Conservation (phyloP, 257 asterid species). For the Ilex aquifolium region DNA sequence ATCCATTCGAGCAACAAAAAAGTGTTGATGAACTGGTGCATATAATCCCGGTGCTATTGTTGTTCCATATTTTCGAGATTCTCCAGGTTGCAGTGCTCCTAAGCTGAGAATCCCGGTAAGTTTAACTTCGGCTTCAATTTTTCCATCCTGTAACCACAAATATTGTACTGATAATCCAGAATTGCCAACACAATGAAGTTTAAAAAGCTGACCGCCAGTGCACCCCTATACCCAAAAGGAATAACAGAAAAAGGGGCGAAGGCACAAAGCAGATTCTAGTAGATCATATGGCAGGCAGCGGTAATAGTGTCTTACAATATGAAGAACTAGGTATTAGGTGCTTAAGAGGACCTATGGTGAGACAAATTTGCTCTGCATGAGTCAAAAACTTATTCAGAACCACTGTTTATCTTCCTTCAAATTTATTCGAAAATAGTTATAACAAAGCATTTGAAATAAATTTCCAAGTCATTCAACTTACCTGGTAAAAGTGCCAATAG, state of each 20-base stretch:
- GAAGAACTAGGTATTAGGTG: too few relatives aligned
- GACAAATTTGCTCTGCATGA: neutral
- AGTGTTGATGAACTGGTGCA: conserved; percentile 98
- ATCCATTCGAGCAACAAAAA: conserved; percentile 97
- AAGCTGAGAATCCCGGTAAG: conserved; percentile 94
- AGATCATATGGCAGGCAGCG: too few relatives aligned
- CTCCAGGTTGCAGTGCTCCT: conserved; percentile 91
- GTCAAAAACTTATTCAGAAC: neutral
- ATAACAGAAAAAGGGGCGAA: too few relatives aligned
- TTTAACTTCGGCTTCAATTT: conserved; percentile 96
- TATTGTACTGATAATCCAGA: conserved; percentile 4
- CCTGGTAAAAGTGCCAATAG: conserved; percentile 98
- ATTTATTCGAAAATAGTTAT: neutral
- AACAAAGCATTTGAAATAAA: neutral
- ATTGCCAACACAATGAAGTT: neutral
- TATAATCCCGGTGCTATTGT: conserved; percentile 91
- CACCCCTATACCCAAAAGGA: too few relatives aligned
- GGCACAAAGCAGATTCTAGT: too few relatives aligned
- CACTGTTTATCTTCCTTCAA: neutral
- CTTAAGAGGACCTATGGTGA: too few relatives aligned
- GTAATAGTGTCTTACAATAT: too few relatives aligned
- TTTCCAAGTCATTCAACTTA: conserved; percentile 20
- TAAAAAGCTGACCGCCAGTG: too few relatives aligned
- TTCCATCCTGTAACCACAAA: conserved; percentile 68
- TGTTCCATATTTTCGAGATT: conserved; percentile 81